Base-by-base conservation (phyloP, 164 flowering plant species). In the Akebia trifoliata region DNA sequence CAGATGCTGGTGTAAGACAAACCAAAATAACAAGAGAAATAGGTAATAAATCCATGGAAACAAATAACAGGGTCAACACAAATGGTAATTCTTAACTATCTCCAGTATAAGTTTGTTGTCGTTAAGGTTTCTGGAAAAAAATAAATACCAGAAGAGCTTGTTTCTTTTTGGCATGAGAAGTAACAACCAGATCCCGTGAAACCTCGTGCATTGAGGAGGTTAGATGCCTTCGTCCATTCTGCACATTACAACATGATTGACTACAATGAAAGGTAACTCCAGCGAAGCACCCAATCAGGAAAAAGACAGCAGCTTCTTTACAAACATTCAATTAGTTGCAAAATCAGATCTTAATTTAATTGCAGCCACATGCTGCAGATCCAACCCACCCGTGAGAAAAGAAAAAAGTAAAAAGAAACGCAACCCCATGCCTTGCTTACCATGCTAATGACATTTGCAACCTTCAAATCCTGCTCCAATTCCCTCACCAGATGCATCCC, bases 401-500 rank as follows among this genome's bases (percentile, higher is more conserved):
- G n/a, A n/a, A n/a, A n/a, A n/a, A n/a, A n/a, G n/a, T n/a, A n/a
- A n/a, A n/a, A n/a, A n/a, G n/a, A n/a, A n/a, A n/a, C n/a, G n/a
- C n/a, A n/a, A n/a, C n/a, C 15, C 22, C 44, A 18, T n/a, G n/a
- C 24, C 14, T 67, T 63, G 68, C 92, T 75, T 78, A 94, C 99
- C 97, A 81, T 88, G 83, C 94, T 90, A 70, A 94, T 94, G 64
- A 94, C 91, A 74, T 87, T 94, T 40, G 99, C 97, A 68, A 94
- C 78, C 78, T 85, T 90, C 76, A 94, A 82, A 73, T 94, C 99
- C 57, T 76, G 89, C 74, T 94, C 97, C 72, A 94, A 65, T 65
- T 94, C 97, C 74, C 85, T 77, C 47, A 94, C 96, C 78, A 94
- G 75, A 69, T 94, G 73, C 97, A 94, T 94, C 73, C 99, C 99